Conservation (phyloP, 2,329 filamentous ascomycete genomes). For the Metarhizium anisopliae region DNA sequence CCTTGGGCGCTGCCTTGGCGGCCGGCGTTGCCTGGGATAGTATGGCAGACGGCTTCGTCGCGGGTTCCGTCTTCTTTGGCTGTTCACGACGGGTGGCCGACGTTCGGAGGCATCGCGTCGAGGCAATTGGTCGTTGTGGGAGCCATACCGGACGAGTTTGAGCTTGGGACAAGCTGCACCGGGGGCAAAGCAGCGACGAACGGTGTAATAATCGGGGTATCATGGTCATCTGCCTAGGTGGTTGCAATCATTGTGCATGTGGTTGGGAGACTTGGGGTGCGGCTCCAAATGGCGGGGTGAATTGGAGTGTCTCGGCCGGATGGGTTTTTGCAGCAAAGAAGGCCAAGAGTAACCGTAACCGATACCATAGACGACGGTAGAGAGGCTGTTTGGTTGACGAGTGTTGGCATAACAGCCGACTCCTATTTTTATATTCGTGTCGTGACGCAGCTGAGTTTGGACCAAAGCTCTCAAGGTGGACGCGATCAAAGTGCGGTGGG, state of each 20-base stretch:
- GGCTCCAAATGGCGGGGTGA: not conserved
- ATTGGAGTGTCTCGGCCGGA: not conserved
- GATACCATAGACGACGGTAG: not conserved
- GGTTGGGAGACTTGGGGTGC: not conserved
- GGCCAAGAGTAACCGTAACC: not conserved
- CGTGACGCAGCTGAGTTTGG: not conserved
- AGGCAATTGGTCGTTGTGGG: conserved; percentile 16
- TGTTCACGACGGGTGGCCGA: conserved; percentile 20
- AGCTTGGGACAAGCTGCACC: conserved; percentile 17
- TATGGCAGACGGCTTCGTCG: conserved; percentile 1
- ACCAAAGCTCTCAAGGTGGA: not conserved
- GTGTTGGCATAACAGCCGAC: too few species aligned
- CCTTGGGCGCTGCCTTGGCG: conserved; percentile 11
- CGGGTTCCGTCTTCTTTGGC: conserved; percentile 8
- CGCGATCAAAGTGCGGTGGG: not conserved
- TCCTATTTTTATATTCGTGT: too few species aligned
- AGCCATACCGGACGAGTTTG: conserved; percentile 20
- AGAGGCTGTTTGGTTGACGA: not conserved
- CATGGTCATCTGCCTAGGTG: conserved; percentile 17
- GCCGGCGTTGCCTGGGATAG: conserved; percentile 2
- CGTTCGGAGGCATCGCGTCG: conserved; percentile 22
- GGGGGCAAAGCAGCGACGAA: conserved; percentile 22
- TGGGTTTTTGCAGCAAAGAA: not conserved
- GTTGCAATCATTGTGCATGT: conserved; percentile 1
- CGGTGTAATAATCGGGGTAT: conserved; percentile 26